Evolutionary conservation across 1,139 yeast species (phyloP).

Genomic region (Lizanozyma gosingica): DNA sequence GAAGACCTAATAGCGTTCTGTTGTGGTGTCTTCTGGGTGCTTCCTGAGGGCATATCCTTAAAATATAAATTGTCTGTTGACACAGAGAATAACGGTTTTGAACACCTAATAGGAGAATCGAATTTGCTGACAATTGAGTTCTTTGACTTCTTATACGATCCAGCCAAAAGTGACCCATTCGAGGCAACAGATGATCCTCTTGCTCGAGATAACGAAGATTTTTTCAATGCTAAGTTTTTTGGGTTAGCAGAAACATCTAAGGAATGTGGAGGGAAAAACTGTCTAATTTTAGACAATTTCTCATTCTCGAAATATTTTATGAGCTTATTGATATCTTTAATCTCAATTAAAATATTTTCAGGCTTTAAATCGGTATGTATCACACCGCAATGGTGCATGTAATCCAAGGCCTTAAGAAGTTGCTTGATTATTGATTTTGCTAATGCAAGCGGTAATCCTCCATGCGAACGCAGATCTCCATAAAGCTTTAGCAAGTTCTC

Average conservation of each 20-base stretch:
- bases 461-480: constrained; percentile 6
- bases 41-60: background rate
- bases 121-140: background rate
- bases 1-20: background rate
- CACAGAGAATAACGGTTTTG: constrained; percentile 12
- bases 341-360: constrained; percentile 33
- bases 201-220: background rate
- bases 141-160: background rate
- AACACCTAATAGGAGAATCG: constrained; percentile 8
- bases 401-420: constrained; percentile 29
- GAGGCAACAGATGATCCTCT: background rate
- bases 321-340: constrained; percentile 28
- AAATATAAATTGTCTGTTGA: constrained; percentile 1
- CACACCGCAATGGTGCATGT: constrained; percentile 34
- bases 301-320: constrained; percentile 27
- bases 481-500: background rate
- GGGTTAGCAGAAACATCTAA: background rate
- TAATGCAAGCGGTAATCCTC: constrained; percentile 29
- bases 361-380: constrained; percentile 39
- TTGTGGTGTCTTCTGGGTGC: background rate
- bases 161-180: background rate
- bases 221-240: background rate
- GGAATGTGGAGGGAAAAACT: background rate
- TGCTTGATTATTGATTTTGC: constrained; percentile 33
- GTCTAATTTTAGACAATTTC: constrained; percentile 11